Conservation (phyloP, 2,329 filamentous ascomycete species). For the Calonectria pauciramosa region DNA sequence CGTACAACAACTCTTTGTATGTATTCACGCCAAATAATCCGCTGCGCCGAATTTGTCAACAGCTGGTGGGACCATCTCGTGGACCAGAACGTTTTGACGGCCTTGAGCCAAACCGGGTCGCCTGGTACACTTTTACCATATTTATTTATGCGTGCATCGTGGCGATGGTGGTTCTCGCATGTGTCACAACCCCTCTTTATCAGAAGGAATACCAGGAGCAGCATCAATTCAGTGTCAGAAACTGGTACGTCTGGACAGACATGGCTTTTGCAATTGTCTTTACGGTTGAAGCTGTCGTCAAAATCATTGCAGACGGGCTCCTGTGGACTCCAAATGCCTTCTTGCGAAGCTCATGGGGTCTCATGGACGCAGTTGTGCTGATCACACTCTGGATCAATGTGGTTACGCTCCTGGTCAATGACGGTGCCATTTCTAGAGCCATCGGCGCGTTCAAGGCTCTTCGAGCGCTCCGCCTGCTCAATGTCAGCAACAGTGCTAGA, state of each 20-base stretch:
- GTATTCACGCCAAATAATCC: conserved; percentile 85
- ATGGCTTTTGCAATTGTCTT: conserved; percentile 91
- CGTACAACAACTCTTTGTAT: conserved; percentile 93
- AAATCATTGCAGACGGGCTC: conserved; percentile 94
- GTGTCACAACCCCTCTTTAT: conserved; percentile 93
- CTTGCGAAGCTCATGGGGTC: conserved; percentile 95
- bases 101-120: conserved; percentile 85
- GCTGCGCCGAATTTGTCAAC: conserved; percentile 86
- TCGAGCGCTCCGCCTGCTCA: conserved; percentile 89
- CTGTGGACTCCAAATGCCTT: conserved; percentile 98
- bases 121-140: conserved; percentile 95
- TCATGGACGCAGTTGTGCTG: conserved; percentile 93
- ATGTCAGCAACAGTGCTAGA: conserved; percentile 94
- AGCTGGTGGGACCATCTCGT: conserved; percentile 90
- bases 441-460: conserved; percentile 98
- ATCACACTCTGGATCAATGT: conserved; percentile 97
- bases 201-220: conserved; percentile 86
- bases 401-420: conserved; percentile 82
- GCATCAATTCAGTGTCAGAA: conserved; percentile 71
- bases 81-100: conserved; percentile 91
- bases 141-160: conserved; percentile 96
- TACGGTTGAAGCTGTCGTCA: conserved; percentile 87
- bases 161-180: conserved; percentile 97
- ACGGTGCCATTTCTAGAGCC: conserved; percentile 88
- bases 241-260: conserved; percentile 98